Percentiles rank a stretch among this genome's conserved stretches.
Evolutionary conservation across 306 rosid species (phyloP).

Genomic region (Rosa chinensis): DNA sequence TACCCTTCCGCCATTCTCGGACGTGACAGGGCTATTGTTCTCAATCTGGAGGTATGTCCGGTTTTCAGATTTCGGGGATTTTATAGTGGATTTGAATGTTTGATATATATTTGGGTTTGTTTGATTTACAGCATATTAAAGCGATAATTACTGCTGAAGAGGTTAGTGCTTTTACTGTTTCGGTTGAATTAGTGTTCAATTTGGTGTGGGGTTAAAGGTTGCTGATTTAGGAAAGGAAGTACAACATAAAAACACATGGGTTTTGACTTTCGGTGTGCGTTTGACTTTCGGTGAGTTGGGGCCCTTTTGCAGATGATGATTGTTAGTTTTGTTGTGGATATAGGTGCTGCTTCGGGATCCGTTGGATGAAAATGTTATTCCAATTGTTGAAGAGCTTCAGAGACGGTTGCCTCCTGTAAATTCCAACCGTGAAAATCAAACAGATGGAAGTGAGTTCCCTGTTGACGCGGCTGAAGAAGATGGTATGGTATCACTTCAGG

Average conservation of each 20-base stretch:
- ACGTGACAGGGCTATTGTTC: slow-evolving; percentile 91
- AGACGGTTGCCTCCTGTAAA: slow-evolving; percentile 70
- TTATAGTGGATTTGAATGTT: background rate
- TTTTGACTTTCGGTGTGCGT: no score
- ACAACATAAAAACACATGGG: no score
- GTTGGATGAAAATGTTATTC: slow-evolving; percentile 68
- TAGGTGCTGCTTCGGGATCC: slow-evolving; percentile 93
- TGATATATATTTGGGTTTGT: slow-evolving; percentile 13
- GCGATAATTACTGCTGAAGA: slow-evolving; percentile 97
- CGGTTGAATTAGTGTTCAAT: background rate
- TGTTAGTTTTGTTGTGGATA: slow-evolving; percentile 18
- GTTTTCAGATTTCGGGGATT: background rate
- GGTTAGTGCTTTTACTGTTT: slow-evolving; percentile 39
- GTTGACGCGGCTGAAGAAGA: slow-evolving; percentile 76
- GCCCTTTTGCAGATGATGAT: background rate
- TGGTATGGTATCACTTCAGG: slow-evolving; percentile 45
- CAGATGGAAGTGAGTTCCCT: slow-evolving; percentile 41
- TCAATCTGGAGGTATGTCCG: slow-evolving; percentile 71
- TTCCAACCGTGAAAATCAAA: slow-evolving; percentile 13
- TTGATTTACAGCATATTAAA: slow-evolving; percentile 76
- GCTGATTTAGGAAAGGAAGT: no score
- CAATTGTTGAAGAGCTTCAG: slow-evolving; percentile 86
- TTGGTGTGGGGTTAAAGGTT: no score
- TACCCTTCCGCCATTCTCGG: slow-evolving; percentile 89
- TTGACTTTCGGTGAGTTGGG: no score